Evolutionary conservation across 1,284 basidiomycete species (phyloP).

Genomic region (Cutaneotrichosporon sp.): DNA sequence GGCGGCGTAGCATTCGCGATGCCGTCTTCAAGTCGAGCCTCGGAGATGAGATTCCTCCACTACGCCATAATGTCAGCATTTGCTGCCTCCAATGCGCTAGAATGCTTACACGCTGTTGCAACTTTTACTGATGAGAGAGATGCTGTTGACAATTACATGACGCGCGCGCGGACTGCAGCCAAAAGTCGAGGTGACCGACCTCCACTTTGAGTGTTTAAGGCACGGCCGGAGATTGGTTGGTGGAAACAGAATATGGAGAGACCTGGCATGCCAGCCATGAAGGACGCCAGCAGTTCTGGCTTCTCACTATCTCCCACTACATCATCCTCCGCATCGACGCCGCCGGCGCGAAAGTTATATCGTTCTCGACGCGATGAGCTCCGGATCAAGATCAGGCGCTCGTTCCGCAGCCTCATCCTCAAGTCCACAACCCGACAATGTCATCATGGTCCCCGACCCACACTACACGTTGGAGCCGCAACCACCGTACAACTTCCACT

Average conservation of each 20-base stretch:
- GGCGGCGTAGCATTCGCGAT: slow-evolving; percentile 7
- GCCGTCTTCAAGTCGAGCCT: too few species aligned
- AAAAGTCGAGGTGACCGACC: neutral
- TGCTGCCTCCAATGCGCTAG: too few species aligned
- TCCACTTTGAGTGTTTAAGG: slow-evolving; percentile 4
- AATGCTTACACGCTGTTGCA: too few species aligned
- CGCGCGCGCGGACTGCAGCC: too few species aligned
- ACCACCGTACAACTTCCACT: slow-evolving; percentile 31
- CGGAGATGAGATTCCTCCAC: too few species aligned
- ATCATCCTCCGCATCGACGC: neutral
- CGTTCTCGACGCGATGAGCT: slow-evolving; percentile 4
- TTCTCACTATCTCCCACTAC: neutral
- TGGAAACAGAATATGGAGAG: neutral
- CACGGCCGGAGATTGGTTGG: neutral
- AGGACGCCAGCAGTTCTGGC: too few species aligned
- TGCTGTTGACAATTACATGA: too few species aligned
- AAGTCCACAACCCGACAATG: slow-evolving; percentile 16
- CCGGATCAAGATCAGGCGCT: neutral
- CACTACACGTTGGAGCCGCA: slow-evolving; percentile 25
- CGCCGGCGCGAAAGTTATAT: too few species aligned
- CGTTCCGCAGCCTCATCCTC: slow-evolving; percentile 17
- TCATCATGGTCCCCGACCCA: slow-evolving; percentile 34
- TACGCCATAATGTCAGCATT: too few species aligned
- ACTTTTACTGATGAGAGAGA: too few species aligned
- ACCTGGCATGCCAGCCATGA: too few species aligned